phyloP scores from a whole-genome alignment of 768 basidiomycete genomes.

The Ramaria sp. region DNA sequence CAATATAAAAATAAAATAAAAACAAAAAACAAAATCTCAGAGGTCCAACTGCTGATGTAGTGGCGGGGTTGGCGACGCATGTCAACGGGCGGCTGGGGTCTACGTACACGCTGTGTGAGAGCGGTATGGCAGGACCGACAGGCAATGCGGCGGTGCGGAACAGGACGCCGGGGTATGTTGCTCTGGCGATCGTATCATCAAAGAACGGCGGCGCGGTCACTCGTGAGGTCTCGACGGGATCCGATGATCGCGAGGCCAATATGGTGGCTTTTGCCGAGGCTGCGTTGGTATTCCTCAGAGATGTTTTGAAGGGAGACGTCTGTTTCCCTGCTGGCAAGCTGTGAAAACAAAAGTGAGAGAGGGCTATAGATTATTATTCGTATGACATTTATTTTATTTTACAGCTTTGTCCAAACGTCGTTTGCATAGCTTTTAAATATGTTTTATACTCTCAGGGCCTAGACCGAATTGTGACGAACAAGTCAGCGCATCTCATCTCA shows the following conservation, averaged over 20 bases:
- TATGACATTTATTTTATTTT: no score
- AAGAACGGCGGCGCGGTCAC: slow-evolving; percentile 11
- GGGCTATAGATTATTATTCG: background rate
- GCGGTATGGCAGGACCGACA: slow-evolving; percentile 15
- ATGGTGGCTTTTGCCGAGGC: slow-evolving; percentile 16
- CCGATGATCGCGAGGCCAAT: slow-evolving; percentile 13
- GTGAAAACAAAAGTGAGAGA: background rate
- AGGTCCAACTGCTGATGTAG: slow-evolving; percentile 14
- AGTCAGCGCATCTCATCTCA: no score
- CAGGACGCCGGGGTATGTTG: slow-evolving; percentile 12
- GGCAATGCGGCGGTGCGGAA: background rate
- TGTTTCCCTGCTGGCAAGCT: slow-evolving; percentile 5
- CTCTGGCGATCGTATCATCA: slow-evolving; percentile 9
- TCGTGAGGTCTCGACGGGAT: slow-evolving; percentile 11
- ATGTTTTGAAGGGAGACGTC: slow-evolving; percentile 12
- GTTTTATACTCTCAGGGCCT: no score
- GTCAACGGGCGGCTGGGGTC: slow-evolving; percentile 11
- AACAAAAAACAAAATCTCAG: background rate
- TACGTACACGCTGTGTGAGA: slow-evolving; percentile 16
- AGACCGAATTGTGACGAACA: no score
- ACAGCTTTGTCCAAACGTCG: no score
- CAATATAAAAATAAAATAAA: background rate
- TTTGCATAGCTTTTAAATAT: no score
- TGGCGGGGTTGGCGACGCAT: slow-evolving; percentile 13
- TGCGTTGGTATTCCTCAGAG: slow-evolving; percentile 11